Conservation (phyloP, 2,329 filamentous ascomycete species). For the Verticillium isaacii region DNA sequence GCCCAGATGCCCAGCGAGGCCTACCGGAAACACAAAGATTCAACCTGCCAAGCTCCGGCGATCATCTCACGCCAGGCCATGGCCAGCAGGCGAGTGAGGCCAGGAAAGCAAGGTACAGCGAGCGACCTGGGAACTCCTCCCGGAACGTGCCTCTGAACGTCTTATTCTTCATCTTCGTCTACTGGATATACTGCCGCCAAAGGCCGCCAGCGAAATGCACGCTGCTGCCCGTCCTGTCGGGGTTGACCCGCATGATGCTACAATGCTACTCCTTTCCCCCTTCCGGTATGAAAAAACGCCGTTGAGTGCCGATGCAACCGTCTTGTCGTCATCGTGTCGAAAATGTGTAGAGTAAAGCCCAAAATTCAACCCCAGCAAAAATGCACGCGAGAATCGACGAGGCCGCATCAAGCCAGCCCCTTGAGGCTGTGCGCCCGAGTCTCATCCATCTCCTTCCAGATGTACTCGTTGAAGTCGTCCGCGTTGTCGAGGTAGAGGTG, state of each 20-base stretch:
- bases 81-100: too few relatives aligned
- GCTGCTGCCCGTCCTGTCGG: not conserved
- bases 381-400: not conserved
- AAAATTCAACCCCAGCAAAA: not conserved
- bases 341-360: not conserved
- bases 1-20: not conserved
- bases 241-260: not conserved
- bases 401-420: not conserved
- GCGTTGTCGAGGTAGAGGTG: conserved; percentile 58
- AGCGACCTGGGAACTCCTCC: too few relatives aligned
- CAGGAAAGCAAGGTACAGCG: too few relatives aligned
- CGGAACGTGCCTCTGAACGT: not conserved
- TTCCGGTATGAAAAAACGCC: not conserved
- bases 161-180: not conserved
- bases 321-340: not conserved
- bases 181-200: not conserved
- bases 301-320: not conserved
- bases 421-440: conserved; percentile 21
- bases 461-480: conserved; percentile 49
- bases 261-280: not conserved
- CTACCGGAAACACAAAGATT: not conserved
- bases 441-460: conserved; percentile 49
- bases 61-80: too few relatives aligned
- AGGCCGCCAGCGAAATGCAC: not conserved
- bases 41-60: not conserved